phyloP scores from a whole-genome alignment of 768 basidiomycete species.

The Pholiota microspora region DNA sequence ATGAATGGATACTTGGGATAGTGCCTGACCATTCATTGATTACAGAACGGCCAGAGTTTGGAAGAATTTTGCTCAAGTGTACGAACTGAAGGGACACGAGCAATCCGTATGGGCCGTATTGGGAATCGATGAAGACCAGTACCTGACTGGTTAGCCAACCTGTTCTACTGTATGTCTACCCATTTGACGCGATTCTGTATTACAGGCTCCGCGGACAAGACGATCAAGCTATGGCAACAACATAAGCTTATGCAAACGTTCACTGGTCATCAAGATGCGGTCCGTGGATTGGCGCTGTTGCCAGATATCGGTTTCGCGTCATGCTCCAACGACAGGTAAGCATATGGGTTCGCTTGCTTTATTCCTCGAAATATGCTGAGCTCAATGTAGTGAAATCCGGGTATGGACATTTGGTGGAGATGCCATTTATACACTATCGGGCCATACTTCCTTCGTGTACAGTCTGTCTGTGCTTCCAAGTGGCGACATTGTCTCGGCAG shows the following conservation, averaged over 20 bases:
- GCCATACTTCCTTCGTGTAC: constrained; percentile 97
- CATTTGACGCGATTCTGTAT: constrained; percentile 3
- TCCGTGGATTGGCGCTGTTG: constrained; percentile 78
- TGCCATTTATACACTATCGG: constrained; percentile 73
- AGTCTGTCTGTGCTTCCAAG: constrained; percentile 78
- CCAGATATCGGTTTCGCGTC: constrained; percentile 92
- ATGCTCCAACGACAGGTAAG: constrained; percentile 90
- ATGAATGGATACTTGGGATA: not conserved
- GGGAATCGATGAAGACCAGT: constrained; percentile 71
- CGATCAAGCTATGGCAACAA: constrained; percentile 85
- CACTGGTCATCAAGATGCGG: constrained; percentile 87
- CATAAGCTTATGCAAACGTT: constrained; percentile 76
- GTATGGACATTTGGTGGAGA: constrained; percentile 90
- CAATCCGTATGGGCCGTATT: constrained; percentile 95
- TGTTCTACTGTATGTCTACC: not conserved
- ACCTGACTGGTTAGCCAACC: constrained; percentile 67
- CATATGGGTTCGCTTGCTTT: not conserved
- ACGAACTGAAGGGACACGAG: constrained; percentile 81
- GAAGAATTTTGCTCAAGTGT: constrained; percentile 69
- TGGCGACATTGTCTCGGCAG: constrained; percentile 84
- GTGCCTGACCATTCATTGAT: constrained; percentile 1
- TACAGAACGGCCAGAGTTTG: constrained; percentile 91
- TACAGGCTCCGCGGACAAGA: constrained; percentile 90
- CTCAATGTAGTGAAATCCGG: constrained; percentile 70
- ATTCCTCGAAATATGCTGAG: not conserved